Percentiles rank a stretch among this genome's conserved stretches.
Evolutionary conservation across 345 rosid genomes (phyloP).

Genomic region (Trapa incisa): DNA sequence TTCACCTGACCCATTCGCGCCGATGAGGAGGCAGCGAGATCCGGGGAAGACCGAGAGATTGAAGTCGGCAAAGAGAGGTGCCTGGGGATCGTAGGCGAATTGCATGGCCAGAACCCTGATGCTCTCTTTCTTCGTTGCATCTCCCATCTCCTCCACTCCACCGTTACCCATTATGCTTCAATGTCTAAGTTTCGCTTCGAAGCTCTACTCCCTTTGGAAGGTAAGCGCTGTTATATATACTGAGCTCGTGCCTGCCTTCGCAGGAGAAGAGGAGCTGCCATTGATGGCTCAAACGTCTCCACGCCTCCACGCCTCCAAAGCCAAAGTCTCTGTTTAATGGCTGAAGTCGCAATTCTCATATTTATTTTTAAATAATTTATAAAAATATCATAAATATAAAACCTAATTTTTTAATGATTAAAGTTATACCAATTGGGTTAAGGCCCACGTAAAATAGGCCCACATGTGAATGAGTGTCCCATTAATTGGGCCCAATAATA

Average conservation of each 20-base stretch:
- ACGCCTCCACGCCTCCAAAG: slow-evolving; percentile 1
- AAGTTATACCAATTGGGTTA: not conserved
- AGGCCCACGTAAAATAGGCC: not conserved
- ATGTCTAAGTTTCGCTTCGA: not conserved
- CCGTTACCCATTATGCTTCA: not conserved
- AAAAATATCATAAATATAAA: too few relatives aligned
- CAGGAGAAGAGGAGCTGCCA: not conserved
- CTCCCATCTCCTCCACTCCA: not conserved
- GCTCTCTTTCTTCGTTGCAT: slow-evolving; percentile 18
- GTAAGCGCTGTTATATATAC: not conserved
- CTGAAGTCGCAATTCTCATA: not conserved
- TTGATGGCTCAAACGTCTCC: not conserved
- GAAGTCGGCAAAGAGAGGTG: slow-evolving; percentile 67
- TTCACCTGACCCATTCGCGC: slow-evolving; percentile 89
- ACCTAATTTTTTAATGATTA: too few relatives aligned
- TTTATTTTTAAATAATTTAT: too few relatives aligned
- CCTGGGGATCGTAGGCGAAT: slow-evolving; percentile 46
- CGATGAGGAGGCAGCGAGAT: slow-evolving; percentile 85
- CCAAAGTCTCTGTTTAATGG: not conserved
- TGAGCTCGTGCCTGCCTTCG: not conserved
- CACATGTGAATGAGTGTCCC: not conserved
- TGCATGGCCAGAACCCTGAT: slow-evolving; percentile 68
- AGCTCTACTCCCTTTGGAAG: not conserved
- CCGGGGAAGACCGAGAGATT: slow-evolving; percentile 48
- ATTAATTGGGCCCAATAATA: not conserved